phyloP scores from a whole-genome alignment of 1,284 basidiomycete genomes.

The Apiotrichum gracile region DNA sequence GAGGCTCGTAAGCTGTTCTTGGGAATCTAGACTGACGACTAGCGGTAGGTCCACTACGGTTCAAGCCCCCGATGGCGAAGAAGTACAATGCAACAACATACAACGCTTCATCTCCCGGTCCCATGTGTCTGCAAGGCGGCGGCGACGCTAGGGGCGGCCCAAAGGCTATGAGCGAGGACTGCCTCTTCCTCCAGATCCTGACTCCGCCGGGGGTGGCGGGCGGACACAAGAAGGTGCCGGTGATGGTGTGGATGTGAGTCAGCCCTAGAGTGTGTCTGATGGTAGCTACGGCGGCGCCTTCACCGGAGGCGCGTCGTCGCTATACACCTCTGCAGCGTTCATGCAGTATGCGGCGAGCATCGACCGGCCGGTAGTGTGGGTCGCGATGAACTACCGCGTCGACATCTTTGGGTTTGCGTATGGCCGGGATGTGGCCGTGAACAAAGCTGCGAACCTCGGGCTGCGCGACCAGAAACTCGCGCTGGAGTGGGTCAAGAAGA shows the following conservation, averaged over 20 bases:
- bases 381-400: conserved; percentile 49
- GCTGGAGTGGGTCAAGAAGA: conserved; percentile 51
- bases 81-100: conserved; percentile 23
- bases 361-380: conserved; percentile 43
- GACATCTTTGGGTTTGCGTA: conserved; percentile 48
- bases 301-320: conserved; percentile 14
- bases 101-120: conserved; percentile 23
- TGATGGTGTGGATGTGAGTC: conserved; percentile 37
- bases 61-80: conserved; percentile 36
- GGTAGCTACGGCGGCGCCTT: conserved; percentile 37
- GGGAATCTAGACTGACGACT: neutral
- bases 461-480: conserved; percentile 49
- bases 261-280: too few species aligned
- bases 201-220: conserved; percentile 17
- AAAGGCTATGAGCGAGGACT: conserved; percentile 39
- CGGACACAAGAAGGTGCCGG: conserved; percentile 25
- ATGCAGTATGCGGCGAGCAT: conserved; percentile 5
- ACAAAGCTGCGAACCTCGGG: conserved; percentile 43
- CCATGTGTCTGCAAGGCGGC: conserved; percentile 33
- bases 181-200: conserved; percentile 46
- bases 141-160: conserved; percentile 3
- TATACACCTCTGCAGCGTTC: conserved; percentile 21
- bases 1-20: neutral
- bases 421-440: conserved; percentile 32
- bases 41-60: conserved; percentile 50